Evolutionary conservation across 139 green algal species (phyloP), one percentile per base, ranked within the genome.

Genomic region (Haematococcus lacustris): DNA sequence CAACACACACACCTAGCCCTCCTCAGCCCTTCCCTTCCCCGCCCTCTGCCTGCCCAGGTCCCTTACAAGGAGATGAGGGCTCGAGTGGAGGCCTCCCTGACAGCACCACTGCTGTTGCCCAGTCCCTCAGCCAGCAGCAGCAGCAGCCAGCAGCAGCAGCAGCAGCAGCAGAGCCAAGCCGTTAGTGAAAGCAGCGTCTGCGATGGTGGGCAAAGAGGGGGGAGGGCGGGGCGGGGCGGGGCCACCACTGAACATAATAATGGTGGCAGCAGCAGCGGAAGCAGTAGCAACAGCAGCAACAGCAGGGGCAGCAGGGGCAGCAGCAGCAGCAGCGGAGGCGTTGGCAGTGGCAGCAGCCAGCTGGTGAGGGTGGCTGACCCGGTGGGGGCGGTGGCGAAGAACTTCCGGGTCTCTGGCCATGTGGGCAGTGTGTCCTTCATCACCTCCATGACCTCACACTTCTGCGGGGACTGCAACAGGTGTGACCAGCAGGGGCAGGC

Each of bases 401-500:
- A 99, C 79, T 99, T 96, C 74, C 32, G 70, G 38, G 51, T 94
- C 26, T 79, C 82, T 1, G 91, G 89, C 34, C 87, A 88, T 78
- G 51, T 25, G 0, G 95, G 95, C 76, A 90, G 51, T 25, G 89
- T 99, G 28, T 93, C 82, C 26, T 99, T 99, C 78, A 85, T 99
- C 40, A 97, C 94, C 26, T 93, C 84, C 43, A 99, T 99, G 95
- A 99, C 94, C 4, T 80, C 91, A 25, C 82, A 92, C 38, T 99
- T 99, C 77, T 99, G 95, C 81, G 74, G 77, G 41, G 91, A 95
- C 74, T 97, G 92, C 85, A 97, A 93, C 80, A 78, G 90, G 82
- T 84, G 64, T 0, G 76, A 17, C 2, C 3, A n/a, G n/a, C n/a
- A n/a, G n/a, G n/a, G n/a, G n/a, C n/a, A n/a, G n/a, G n/a, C n/a